Evolutionary conservation across 176 grass and related monocot species (phyloP).

Genomic region (Cenchrus americanus): DNA sequence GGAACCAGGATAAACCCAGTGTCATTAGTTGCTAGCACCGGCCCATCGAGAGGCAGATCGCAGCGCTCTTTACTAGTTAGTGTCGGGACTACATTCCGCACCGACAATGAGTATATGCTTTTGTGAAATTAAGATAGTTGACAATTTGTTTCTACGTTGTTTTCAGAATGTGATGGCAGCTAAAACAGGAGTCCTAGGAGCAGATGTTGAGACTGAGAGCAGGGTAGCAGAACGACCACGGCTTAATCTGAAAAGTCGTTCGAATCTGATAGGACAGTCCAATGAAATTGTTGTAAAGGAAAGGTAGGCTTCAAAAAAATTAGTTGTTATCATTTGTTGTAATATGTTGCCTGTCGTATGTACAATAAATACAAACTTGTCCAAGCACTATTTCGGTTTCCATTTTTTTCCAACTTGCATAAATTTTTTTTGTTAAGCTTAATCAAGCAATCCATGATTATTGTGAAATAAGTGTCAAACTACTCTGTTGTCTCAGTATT

Average conservation of each 20-base stretch:
- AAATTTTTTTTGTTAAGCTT: not conserved
- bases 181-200: constrained; percentile 47
- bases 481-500: not conserved
- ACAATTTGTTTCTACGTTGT: too few species aligned
- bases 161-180: not conserved
- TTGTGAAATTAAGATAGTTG: too few species aligned
- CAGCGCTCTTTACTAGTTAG: too few species aligned
- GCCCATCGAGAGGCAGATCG: too few species aligned
- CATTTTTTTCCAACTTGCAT: not conserved
- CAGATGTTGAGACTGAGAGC: constrained; percentile 52
- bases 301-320: too few species aligned
- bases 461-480: not conserved
- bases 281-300: constrained; percentile 60
- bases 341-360: constrained; percentile 14
- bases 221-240: constrained; percentile 61
- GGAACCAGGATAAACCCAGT: too few species aligned
- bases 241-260: constrained; percentile 82
- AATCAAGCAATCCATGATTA: constrained; percentile 5
- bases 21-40: too few species aligned
- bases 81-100: too few species aligned
- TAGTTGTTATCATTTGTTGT: constrained; percentile 19
- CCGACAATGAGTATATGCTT: too few species aligned
- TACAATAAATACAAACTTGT: constrained; percentile 1
- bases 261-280: constrained; percentile 51
- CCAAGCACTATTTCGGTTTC: constrained; percentile 6